These are phyloP conservation scores for Mycena haematopus DNA, from an alignment of 768 basidiomycete genomes.

Conservation along the genomic window DNA sequence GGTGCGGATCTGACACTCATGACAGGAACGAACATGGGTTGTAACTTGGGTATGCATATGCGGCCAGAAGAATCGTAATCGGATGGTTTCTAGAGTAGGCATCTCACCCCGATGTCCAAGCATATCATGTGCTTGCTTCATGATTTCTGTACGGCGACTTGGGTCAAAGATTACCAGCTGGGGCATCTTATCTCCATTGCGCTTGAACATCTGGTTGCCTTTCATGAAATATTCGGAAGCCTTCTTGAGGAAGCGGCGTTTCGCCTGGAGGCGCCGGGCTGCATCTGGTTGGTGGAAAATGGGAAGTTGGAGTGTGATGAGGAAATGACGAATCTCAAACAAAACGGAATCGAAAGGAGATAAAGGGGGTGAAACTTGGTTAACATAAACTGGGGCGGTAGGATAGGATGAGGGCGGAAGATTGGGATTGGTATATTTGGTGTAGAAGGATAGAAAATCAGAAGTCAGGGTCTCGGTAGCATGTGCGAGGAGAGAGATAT, in stretches of 20 bases:
- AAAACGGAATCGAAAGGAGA: slow-evolving; percentile 9
- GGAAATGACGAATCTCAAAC: slow-evolving; percentile 28
- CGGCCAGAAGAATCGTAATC: slow-evolving; percentile 35
- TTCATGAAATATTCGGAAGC: slow-evolving; percentile 20
- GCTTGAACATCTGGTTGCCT: slow-evolving; percentile 18
- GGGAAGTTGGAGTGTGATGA: slow-evolving; percentile 27
- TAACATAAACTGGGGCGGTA: slow-evolving; percentile 3
- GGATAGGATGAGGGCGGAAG: not conserved
- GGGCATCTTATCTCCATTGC: slow-evolving; percentile 1
- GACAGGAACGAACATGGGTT: slow-evolving; percentile 34
- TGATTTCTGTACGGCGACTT: slow-evolving; percentile 1
- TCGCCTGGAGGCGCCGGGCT: not conserved
- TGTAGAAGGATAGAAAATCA: not conserved
- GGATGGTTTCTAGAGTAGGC: slow-evolving; percentile 11
- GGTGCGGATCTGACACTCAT: slow-evolving; percentile 34
- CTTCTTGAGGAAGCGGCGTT: slow-evolving; percentile 22
- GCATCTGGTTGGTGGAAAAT: not conserved
- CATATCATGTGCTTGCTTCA: slow-evolving; percentile 30
- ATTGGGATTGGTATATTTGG: not conserved
- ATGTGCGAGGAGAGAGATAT: not conserved
- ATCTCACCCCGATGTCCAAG: slow-evolving; percentile 33
- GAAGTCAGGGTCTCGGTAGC: not conserved
- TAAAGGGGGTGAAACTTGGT: not conserved
- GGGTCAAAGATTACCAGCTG: slow-evolving; percentile 24
- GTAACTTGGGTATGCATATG: slow-evolving; percentile 22